phyloP scores from a whole-genome alignment of 1,284 basidiomycete genomes.

The Wallemia ichthyophaga region DNA sequence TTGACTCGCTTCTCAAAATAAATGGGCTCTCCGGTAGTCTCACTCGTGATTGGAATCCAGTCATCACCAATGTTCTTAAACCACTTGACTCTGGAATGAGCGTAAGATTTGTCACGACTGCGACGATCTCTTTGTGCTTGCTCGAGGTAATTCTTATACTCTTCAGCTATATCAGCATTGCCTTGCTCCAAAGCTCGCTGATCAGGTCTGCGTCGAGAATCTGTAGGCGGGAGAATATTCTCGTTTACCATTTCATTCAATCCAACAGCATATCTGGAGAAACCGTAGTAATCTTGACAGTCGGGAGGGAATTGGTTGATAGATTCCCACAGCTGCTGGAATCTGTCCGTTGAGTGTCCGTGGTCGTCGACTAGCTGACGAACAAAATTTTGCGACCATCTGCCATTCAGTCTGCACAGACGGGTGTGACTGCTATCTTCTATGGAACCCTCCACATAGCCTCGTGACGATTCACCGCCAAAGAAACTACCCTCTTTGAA shows the following conservation, averaged over 20 bases:
- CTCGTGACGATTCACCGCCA: conserved; percentile 5
- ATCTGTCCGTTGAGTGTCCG: conserved; percentile 8
- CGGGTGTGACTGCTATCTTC: conserved; percentile 1
- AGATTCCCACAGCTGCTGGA: conserved; percentile 9
- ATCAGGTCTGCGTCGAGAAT: conserved; percentile 58
- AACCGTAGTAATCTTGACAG: conserved; percentile 43
- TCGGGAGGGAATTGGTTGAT: conserved; percentile 22
- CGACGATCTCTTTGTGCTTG: conserved; percentile 19
- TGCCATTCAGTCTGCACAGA: conserved; percentile 6
- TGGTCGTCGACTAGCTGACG: conserved; percentile 6
- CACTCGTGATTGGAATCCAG: not conserved
- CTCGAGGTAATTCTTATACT: conserved; percentile 42
- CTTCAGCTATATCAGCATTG: conserved; percentile 40
- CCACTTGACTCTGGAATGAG: not conserved
- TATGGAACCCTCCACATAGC: conserved; percentile 4
- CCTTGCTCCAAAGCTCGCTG: conserved; percentile 62
- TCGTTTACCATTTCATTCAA: conserved; percentile 46
- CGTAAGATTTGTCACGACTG: conserved; percentile 2
- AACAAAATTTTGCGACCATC: conserved; percentile 5
- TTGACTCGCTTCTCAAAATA: not conserved
- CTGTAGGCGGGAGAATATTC: conserved; percentile 42
- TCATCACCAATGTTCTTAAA: not conserved
- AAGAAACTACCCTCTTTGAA: conserved; percentile 34
- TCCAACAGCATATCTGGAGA: conserved; percentile 44
- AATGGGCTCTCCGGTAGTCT: not conserved